These are phyloP conservation scores for Phialocephala subalpina DNA, from an alignment of 2,329 filamentous ascomycete species.

Conservation along the genomic window DNA sequence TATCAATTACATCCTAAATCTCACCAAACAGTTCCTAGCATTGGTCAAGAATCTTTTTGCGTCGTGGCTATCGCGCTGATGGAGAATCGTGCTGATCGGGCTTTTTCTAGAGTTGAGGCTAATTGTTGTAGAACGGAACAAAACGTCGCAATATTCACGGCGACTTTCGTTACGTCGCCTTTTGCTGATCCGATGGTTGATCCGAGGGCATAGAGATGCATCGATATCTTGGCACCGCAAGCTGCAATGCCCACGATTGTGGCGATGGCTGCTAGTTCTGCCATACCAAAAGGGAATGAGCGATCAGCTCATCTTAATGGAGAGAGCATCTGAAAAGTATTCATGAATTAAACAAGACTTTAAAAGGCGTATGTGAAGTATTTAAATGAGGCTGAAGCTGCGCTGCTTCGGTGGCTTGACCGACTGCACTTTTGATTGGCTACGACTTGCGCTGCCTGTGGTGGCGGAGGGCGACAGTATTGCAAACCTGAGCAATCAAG, in stretches of 20 bases:
- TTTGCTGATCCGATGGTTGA: constrained; percentile 23
- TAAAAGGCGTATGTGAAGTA: too few species aligned
- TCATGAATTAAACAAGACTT: too few species aligned
- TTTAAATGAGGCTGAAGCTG: too few species aligned
- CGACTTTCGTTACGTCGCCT: constrained; percentile 12
- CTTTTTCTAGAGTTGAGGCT: constrained; percentile 12
- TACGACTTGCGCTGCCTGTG: too few species aligned
- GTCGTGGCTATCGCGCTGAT: constrained; percentile 18
- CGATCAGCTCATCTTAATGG: too few species aligned
- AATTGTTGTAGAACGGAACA: constrained; percentile 19
- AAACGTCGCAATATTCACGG: constrained; percentile 17
- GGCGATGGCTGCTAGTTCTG: constrained; percentile 2
- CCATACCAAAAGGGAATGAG: too few species aligned
- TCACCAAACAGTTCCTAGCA: constrained; percentile 21
- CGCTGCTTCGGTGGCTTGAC: too few species aligned
- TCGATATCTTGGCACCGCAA: constrained; percentile 19
- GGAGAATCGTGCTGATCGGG: constrained; percentile 10
- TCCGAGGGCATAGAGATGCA: constrained; percentile 22
- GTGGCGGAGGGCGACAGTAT: too few species aligned
- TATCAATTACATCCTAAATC: constrained; percentile 17
- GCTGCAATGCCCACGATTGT: constrained; percentile 21
- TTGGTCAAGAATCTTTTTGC: constrained; percentile 19
- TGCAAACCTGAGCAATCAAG: too few species aligned
- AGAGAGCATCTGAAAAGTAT: too few species aligned
- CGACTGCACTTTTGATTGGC: too few species aligned